These are phyloP conservation scores for Annulohypoxylon stygium DNA, from an alignment of 495 filamentous ascomycete genomes.

Conservation along the genomic window DNA sequence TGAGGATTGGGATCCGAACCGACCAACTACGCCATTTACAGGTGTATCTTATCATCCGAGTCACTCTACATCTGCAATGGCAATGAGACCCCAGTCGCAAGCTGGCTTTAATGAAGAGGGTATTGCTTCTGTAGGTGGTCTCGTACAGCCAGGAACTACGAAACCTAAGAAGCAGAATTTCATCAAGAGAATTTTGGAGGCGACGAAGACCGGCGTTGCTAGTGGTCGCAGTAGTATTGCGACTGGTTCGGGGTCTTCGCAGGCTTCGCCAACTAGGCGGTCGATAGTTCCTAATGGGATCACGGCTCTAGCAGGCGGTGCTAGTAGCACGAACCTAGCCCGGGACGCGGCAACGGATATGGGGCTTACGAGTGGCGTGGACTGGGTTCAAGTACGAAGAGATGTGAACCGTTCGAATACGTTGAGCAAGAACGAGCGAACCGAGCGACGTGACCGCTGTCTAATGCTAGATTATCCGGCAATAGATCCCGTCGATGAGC, in stretches of 20 bases:
- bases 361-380: constrained; percentile 73
- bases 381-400: constrained; percentile 95
- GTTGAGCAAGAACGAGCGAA: constrained; percentile 85
- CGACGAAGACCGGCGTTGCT: constrained; percentile 92
- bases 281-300: constrained; percentile 54
- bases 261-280: constrained; percentile 47
- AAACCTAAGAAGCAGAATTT: constrained; percentile 94
- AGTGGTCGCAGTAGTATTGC: constrained; percentile 88
- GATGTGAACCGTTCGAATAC: constrained; percentile 97
- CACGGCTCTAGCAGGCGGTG: constrained; percentile 67
- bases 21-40: constrained; percentile 79
- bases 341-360: constrained; percentile 73
- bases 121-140: constrained; percentile 75
- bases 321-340: constrained; percentile 48
- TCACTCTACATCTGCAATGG: constrained; percentile 68
- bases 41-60: constrained; percentile 87
- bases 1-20: constrained; percentile 59
- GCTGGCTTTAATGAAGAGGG: constrained; percentile 61
- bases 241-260: constrained; percentile 62
- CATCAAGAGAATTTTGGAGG: constrained; percentile 95
- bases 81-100: constrained; percentile 62
- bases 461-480: constrained; percentile 94
- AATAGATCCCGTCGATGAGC: constrained; percentile 87
- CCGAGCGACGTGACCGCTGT: constrained; percentile 89
- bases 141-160: constrained; percentile 71